Percentiles rank a stretch among this genome's conserved stretches.
These are phyloP conservation scores for Corchorus capsularis DNA, from an alignment of 345 rosid genomes.

Conservation along the genomic window DNA sequence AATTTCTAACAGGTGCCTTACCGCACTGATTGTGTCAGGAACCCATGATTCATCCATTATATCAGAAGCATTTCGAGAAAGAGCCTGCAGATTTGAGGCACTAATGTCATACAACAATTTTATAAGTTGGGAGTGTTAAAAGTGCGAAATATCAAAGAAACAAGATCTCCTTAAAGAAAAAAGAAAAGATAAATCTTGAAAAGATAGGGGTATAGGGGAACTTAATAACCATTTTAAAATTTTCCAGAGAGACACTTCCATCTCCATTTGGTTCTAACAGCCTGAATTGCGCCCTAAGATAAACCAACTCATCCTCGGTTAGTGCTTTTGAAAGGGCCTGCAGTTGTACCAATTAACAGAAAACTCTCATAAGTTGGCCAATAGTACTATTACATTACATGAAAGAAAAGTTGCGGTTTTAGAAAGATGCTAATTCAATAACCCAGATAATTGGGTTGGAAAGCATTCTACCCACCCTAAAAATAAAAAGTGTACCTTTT, in stretches of 20 bases:
- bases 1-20: conserved; percentile 21
- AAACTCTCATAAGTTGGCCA: conserved; percentile 8
- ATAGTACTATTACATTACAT: neutral
- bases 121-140: neutral
- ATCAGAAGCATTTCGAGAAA: conserved; percentile 56
- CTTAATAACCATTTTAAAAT: conserved; percentile 64
- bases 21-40: conserved; percentile 54
- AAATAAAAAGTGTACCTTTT: conserved; percentile 46
- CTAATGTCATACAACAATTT: neutral
- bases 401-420: neutral
- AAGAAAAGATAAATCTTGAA: neutral
- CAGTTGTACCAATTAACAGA: conserved; percentile 20
- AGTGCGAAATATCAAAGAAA: neutral
- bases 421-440: neutral
- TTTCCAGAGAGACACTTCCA: conserved; percentile 70
- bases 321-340: conserved; percentile 81
- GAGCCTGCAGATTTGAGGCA: conserved; percentile 47
- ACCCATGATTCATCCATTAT: conserved; percentile 79
- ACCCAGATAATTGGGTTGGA: no score
- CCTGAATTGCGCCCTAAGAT: conserved; percentile 70
- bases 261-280: conserved; percentile 69
- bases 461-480: neutral
- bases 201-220: conserved; percentile 7
- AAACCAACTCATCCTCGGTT: conserved; percentile 71
- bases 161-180: no score